Conservation (phyloP, 768 basidiomycete species). For the Leucogyrophana mollusca region DNA sequence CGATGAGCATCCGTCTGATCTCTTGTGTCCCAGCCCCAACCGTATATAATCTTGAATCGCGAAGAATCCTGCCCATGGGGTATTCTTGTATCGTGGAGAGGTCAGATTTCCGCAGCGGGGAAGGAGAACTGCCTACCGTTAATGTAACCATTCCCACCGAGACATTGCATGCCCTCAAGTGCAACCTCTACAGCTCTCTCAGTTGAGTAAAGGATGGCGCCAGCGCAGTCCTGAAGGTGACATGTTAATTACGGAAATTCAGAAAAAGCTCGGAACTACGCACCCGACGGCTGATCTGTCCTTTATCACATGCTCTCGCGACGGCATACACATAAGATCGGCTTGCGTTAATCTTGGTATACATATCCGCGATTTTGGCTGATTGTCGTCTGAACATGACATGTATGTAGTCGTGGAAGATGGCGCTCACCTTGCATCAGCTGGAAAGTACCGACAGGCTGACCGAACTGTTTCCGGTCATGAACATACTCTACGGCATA, state of each 20-base stretch:
- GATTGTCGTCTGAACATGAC: slow-evolving; percentile 4
- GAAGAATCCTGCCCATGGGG: slow-evolving; percentile 81
- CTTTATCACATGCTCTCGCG: slow-evolving; percentile 82
- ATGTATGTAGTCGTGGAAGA: neutral
- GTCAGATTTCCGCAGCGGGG: neutral
- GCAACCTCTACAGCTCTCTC: slow-evolving; percentile 92
- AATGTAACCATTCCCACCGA: slow-evolving; percentile 95
- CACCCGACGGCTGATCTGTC: slow-evolving; percentile 75
- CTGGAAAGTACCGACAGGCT: slow-evolving; percentile 87
- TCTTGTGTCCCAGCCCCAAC: slow-evolving; percentile 98
- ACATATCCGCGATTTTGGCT: slow-evolving; percentile 92
- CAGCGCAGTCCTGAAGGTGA: slow-evolving; percentile 82
- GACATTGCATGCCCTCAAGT: slow-evolving; percentile 87
- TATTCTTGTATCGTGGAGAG: slow-evolving; percentile 65
- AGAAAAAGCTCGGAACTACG: slow-evolving; percentile 21
- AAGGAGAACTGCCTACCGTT: slow-evolving; percentile 55
- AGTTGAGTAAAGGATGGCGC: slow-evolving; percentile 90
- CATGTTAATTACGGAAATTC: too few species aligned
- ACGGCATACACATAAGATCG: slow-evolving; percentile 93
- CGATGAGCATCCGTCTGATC: slow-evolving; percentile 91
- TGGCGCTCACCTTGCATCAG: slow-evolving; percentile 83
- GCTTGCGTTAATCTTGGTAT: slow-evolving; percentile 87
- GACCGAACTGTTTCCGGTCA: slow-evolving; percentile 88
- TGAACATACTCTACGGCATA: slow-evolving; percentile 88
- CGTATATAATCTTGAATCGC: slow-evolving; percentile 86